Evolutionary conservation across 805 yeast genomes (phyloP), one percentile per base, ranked within the genome.

Genomic region (Trichomonascus vanleenenianus): DNA sequence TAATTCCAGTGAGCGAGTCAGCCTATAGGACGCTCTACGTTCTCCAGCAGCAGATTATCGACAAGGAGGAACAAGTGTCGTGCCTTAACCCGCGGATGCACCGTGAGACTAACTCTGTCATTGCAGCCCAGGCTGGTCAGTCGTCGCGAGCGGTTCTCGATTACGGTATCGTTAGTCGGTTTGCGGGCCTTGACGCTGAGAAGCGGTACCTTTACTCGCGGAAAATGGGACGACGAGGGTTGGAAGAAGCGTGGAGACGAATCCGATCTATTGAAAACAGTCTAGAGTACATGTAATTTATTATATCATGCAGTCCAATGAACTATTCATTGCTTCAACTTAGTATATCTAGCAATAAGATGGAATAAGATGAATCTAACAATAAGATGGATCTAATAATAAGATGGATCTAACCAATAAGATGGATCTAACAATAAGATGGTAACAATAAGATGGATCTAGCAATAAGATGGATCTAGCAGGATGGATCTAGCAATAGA

Each of bases 31-130:
- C 94, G 47, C 70, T 93, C 58, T 85, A 84, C 57, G 81, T 87
- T 31, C 68, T 91, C 16, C 97, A 89, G 59, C 95, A 88, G 62
- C 96, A 88, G 56, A 66, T 93, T 42, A 74, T 75, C 32, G 96
- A 89, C 46, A 84, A 84, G 53, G 85, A 83, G 47, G 71, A 70
- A 33, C 88, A 83, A 51, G 64, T 68, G 47, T 81, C 84, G 42
- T 96, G 97, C 0, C 66, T 93, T 52, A 93, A 91, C 59, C 95
- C 96, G 30, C 54, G 65, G 18, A 54, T 53, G 54, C 57, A 61
- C 47, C 53, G 66, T 5, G 47, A 51, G 40, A 42, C 46, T 31
- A 45, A 53, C 16, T 34, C 42, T 1, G 40, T 45, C 2, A 42
- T 50, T 3, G 46, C 49, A 2, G 16, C 46, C 8, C 27, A 22